Conservation (phyloP, 2,329 filamentous ascomycete genomes). For the Epichloe elymi region DNA sequence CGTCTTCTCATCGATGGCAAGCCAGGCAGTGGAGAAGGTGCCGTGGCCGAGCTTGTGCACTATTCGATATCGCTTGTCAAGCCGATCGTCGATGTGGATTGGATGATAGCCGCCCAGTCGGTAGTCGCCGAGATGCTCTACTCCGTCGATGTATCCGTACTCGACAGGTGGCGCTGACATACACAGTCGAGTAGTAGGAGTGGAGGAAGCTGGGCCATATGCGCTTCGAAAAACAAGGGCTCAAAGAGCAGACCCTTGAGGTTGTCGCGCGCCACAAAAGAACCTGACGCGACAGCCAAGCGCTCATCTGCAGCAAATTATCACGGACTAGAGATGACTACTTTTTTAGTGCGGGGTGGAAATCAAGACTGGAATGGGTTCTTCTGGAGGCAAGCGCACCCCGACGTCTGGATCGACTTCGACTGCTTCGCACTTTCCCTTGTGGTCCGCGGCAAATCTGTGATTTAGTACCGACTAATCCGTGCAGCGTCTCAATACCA, state of each 20-base stretch:
- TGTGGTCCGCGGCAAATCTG: no score
- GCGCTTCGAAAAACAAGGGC: neutral
- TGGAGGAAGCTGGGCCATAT: neutral
- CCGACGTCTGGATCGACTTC: no score
- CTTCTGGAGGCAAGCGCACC: no score
- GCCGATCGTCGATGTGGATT: conserved; percentile 24
- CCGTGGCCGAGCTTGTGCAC: conserved; percentile 30
- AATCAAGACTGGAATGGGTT: no score
- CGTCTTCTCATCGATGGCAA: conserved; percentile 20
- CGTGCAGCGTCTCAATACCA: no score
- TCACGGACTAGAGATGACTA: no score
- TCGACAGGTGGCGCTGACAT: neutral
- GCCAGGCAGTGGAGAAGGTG: conserved; percentile 10
- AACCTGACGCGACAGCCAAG: neutral
- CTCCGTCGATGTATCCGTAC: conserved; percentile 13
- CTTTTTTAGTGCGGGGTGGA: no score
- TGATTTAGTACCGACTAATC: no score
- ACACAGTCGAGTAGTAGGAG: conserved; percentile 1
- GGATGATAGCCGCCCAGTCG: conserved; percentile 23
- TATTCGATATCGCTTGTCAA: conserved; percentile 24
- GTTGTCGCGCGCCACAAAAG: neutral
- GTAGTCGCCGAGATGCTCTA: conserved; percentile 11
- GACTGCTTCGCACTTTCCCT: no score
- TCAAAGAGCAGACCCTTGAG: neutral
- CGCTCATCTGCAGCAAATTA: conserved; percentile 12